These are phyloP conservation scores for Aspergillus melleus DNA, from an alignment of 2,329 filamentous ascomycete genomes.

Conservation along the genomic window DNA sequence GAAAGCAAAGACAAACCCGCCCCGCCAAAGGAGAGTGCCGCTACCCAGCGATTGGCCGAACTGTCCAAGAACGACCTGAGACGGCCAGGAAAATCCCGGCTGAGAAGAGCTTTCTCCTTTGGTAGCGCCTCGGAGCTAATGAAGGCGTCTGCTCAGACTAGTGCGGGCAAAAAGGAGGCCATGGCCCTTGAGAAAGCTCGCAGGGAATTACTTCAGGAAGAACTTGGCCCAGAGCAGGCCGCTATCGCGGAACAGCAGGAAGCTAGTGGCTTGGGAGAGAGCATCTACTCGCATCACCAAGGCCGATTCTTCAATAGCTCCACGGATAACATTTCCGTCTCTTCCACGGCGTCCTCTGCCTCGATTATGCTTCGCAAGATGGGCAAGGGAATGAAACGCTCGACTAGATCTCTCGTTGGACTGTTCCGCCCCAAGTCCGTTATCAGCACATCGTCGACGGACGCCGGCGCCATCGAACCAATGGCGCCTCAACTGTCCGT, in stretches of 20 bases:
- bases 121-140: conserved; percentile 90
- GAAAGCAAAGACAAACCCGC: conserved; percentile 33
- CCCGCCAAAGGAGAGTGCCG: conserved; percentile 58
- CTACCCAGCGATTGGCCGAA: conserved; percentile 81
- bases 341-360: conserved; percentile 50
- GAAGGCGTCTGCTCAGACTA: conserved; percentile 68
- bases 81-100: conserved; percentile 78
- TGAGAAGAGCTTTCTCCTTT: conserved; percentile 93
- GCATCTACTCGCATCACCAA: conserved; percentile 80
- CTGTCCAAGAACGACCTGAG: conserved; percentile 77
- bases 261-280: conserved; percentile 84
- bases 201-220: conserved; percentile 64
- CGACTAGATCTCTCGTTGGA: conserved; percentile 84
- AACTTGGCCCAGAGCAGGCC: conserved; percentile 82
- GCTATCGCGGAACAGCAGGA: conserved; percentile 92
- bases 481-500: conserved; percentile 87
- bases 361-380: conserved; percentile 78
- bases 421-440: conserved; percentile 94
- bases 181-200: conserved; percentile 59
- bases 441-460: conserved; percentile 68
- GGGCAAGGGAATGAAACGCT: conserved; percentile 97
- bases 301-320: conserved; percentile 84
- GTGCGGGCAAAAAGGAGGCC: conserved; percentile 42
- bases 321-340: conserved; percentile 76
- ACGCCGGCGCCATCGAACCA: conserved; percentile 63